A percentile compares a stretch with the other conserved stretches of the same genome.
Evolutionary conservation across 768 basidiomycete genomes (phyloP).

Genomic region (Suillus tomentosus): DNA sequence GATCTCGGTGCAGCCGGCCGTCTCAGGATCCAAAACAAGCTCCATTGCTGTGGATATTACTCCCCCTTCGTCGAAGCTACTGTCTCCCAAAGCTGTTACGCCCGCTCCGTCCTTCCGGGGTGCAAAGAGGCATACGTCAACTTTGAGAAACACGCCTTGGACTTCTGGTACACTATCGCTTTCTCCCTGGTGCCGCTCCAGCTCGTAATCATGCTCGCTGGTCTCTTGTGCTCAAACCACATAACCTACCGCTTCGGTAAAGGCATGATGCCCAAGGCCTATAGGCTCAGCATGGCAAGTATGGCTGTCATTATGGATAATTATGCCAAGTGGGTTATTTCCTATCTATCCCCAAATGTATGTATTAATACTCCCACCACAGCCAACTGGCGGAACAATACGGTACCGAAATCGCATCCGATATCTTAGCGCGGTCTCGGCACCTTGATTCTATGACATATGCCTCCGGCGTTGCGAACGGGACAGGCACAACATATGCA

Average conservation of each 20-base stretch:
- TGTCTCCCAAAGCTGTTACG: slow-evolving; percentile 70
- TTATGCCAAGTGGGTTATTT: slow-evolving; percentile 63
- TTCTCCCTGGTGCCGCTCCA: slow-evolving; percentile 74
- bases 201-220: slow-evolving; percentile 60
- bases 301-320: slow-evolving; percentile 88
- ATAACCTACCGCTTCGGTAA: slow-evolving; percentile 87
- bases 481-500: slow-evolving; percentile 33
- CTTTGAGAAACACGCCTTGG: slow-evolving; percentile 56
- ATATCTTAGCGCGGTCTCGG: slow-evolving; percentile 58
- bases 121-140: slow-evolving; percentile 68
- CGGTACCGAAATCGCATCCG: slow-evolving; percentile 61
- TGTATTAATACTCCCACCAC: neutral
- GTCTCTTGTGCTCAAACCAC: slow-evolving; percentile 76
- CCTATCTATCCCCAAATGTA: neutral
- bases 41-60: slow-evolving; percentile 81
- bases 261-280: slow-evolving; percentile 60
- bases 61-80: slow-evolving; percentile 81
- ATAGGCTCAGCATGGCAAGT: slow-evolving; percentile 68
- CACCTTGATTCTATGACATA: slow-evolving; percentile 37
- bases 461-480: neutral
- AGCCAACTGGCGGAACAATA: slow-evolving; percentile 79
- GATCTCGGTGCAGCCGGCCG: slow-evolving; percentile 59
- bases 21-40: slow-evolving; percentile 69
- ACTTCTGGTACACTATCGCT: slow-evolving; percentile 63
- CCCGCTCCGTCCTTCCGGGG: slow-evolving; percentile 69